A percentile compares a stretch with the other conserved stretches of the same genome.
These are phyloP conservation scores for Kodamaea kakaduensis DNA, from an alignment of 805 yeast genomes.

Conservation along the genomic window DNA sequence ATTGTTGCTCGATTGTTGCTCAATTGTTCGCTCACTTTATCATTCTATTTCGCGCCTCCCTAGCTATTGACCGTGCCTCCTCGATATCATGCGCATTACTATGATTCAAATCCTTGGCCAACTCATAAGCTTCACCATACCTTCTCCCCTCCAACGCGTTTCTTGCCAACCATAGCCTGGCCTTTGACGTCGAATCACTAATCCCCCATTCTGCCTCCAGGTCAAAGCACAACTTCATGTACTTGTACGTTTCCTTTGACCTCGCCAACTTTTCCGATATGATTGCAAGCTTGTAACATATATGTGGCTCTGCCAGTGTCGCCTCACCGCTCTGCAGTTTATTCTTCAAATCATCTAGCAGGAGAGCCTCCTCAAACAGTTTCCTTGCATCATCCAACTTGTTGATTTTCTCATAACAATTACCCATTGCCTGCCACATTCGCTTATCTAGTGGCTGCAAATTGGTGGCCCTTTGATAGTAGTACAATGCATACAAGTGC, in stretches of 20 bases:
- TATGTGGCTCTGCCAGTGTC: conserved; percentile 40
- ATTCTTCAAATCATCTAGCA: conserved; percentile 32
- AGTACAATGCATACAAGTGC: conserved; percentile 88
- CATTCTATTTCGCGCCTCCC: conserved; percentile 66
- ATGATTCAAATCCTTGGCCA: conserved; percentile 61
- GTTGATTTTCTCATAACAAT: conserved; percentile 77
- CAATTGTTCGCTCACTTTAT: conserved; percentile 8
- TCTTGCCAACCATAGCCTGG: conserved; percentile 83
- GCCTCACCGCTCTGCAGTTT: conserved; percentile 28
- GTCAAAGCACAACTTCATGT: conserved; percentile 66
- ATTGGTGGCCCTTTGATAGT: conserved; percentile 86
- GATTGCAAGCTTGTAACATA: conserved; percentile 64
- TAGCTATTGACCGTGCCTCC: conserved; percentile 79
- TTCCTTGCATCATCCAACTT: conserved; percentile 71
- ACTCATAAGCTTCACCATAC: conserved; percentile 65
- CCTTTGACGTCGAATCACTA: conserved; percentile 71
- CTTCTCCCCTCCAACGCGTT: conserved; percentile 53
- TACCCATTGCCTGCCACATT: conserved; percentile 95
- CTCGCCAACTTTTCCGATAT: conserved; percentile 59
- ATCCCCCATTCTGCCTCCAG: conserved; percentile 62
- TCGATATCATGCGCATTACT: conserved; percentile 86
- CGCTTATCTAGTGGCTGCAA: conserved; percentile 85
- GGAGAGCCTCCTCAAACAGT: conserved; percentile 74
- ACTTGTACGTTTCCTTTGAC: conserved; percentile 47
- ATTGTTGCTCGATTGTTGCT: no score